These are phyloP conservation scores for Blastosporella zonata DNA, from an alignment of 1,284 basidiomycete species.

Conservation along the genomic window DNA sequence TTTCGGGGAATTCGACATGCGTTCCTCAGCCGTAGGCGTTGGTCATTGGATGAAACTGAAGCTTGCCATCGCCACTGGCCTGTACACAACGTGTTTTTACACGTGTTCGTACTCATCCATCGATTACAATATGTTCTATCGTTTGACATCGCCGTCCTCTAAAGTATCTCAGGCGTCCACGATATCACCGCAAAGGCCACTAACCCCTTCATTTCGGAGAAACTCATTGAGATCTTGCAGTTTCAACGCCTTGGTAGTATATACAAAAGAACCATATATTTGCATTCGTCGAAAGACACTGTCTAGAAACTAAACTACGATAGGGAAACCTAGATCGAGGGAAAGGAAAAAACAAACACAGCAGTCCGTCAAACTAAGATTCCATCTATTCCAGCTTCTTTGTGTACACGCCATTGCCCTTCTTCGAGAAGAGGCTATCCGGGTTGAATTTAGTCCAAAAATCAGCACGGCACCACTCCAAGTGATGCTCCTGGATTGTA, in stretches of 20 bases:
- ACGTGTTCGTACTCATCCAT: constrained; percentile 20
- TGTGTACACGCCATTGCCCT: constrained; percentile 11
- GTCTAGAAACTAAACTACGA: constrained; percentile 18
- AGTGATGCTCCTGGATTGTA: constrained; percentile 9
- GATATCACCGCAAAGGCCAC: constrained; percentile 7
- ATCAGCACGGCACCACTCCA: constrained; percentile 16
- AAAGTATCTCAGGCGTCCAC: constrained; percentile 8
- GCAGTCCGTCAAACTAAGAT: constrained; percentile 22
- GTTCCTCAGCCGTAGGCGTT: constrained; percentile 6
- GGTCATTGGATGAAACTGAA: constrained; percentile 3
- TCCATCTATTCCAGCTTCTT: constrained; percentile 18
- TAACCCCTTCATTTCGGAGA: constrained; percentile 12
- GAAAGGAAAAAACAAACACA: constrained; percentile 2
- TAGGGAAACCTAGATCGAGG: constrained; percentile 6
- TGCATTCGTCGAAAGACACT: constrained; percentile 10
- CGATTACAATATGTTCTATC: constrained; percentile 18
- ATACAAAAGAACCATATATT: constrained; percentile 12
- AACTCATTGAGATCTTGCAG: constrained; percentile 4
- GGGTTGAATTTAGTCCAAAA: constrained; percentile 14
- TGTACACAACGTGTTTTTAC: constrained; percentile 15
- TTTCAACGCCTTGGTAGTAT: not conserved
- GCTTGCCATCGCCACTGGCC: constrained; percentile 5
- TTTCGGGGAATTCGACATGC: constrained; percentile 12
- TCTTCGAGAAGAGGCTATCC: constrained; percentile 24
- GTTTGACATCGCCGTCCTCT: not conserved